Evolutionary conservation across 805 yeast species (phyloP), one percentile per base, ranked within the genome.

Genomic region (Tetrapisispora pingtungensis): DNA sequence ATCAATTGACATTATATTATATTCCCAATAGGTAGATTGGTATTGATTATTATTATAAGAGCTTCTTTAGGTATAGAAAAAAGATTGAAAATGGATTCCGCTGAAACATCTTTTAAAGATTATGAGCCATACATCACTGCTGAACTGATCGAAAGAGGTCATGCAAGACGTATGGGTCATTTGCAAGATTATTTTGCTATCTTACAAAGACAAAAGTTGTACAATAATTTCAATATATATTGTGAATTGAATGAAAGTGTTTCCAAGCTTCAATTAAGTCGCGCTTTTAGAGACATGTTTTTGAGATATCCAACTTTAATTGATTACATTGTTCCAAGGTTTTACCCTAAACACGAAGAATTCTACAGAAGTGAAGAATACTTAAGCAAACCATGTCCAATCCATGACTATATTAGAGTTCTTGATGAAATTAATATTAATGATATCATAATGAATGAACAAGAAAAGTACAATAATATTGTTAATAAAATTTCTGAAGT

Each of bases 161-260:
- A 59, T 50, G 59, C 59, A 3, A 52, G 64, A 45, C 53, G 55
- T 15, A 46, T 58, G 53, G 64, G 61, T 10, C 54, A 50, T 40
- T 28, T 58, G 27, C 62, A 59, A 43, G 51, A 55, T 41, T 52
- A 51, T 45, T 57, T 59, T 43, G 61, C 58, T 1, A 17, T 53
- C 13, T 27, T 49, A 19, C 55, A 50, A 37, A 53, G 62, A 41
- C 59, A 57, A 42, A 46, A 49, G 5, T 27, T 58, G 33, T 59
- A 59, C 32, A 36, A 52, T 7, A 56, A 53, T 43, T 59, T 58
- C 43, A 41, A 42, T 10, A 26, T 56, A 22, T 53, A 49, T 43
- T 49, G 54, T 18, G 55, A 53, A 33, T 36, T 57, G 38, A 52
- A 50, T 40, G 28, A 42, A 15, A 13, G 45, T 0, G 40, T 55